These are phyloP conservation scores for Aspergillus kassunensis DNA, from an alignment of 495 filamentous ascomycete genomes.

Conservation along the genomic window DNA sequence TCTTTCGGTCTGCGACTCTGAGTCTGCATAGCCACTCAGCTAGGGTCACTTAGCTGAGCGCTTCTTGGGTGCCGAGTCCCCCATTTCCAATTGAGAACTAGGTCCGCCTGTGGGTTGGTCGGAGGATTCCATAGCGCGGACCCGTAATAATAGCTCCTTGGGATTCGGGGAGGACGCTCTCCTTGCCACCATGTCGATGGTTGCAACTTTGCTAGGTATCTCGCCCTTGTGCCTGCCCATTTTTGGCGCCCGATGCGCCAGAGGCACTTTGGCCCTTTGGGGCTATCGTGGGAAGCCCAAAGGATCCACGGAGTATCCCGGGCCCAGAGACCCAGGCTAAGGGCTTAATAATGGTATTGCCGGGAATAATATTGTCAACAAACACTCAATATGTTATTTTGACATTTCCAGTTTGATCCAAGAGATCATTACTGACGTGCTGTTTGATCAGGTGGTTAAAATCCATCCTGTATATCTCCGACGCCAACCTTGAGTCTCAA, in stretches of 20 bases:
- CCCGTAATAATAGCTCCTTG: conserved; percentile 24
- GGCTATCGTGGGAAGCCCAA: conserved; percentile 1
- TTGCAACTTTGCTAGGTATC: neutral
- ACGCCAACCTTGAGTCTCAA: conserved; percentile 15
- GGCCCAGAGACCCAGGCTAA: neutral
- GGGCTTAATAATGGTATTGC: neutral
- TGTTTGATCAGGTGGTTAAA: conserved; percentile 3
- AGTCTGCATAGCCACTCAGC: conserved; percentile 9
- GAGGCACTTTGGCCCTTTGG: conserved; percentile 9
- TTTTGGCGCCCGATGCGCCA: conserved; percentile 4
- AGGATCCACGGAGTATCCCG: conserved; percentile 2
- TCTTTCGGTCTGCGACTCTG: neutral
- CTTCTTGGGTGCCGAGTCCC: conserved; percentile 12
- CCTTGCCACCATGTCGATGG: conserved; percentile 2
- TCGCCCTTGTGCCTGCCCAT: conserved; percentile 5
- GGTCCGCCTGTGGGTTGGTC: conserved; percentile 20
- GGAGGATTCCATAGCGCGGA: conserved; percentile 21
- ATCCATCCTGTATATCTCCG: no score
- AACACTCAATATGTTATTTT: conserved; percentile 1
- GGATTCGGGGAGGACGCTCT: conserved; percentile 15
- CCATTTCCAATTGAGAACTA: conserved; percentile 19
- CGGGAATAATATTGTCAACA: neutral
- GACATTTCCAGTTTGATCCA: neutral
- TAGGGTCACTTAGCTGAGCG: conserved; percentile 5
- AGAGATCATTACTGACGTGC: conserved; percentile 1